Base-by-base conservation (phyloP, 2,329 filamentous ascomycete genomes). In the Monilinia aucupariae region DNA sequence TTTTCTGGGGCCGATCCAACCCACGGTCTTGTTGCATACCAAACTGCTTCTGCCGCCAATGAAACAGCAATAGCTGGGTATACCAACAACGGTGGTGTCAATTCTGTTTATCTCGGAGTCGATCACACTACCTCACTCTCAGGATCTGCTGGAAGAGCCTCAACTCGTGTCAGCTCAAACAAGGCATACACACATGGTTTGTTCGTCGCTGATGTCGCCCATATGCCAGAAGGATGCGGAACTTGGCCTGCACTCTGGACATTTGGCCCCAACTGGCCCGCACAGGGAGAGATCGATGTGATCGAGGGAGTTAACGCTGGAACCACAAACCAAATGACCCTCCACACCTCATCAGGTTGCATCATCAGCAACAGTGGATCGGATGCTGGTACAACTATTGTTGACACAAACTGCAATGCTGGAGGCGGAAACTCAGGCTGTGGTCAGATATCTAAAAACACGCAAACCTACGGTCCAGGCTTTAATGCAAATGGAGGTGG, bases 221-320 rank as follows among this genome's bases (percentile, higher is more conserved):
- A 86, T 67, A 86, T 86, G 82, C 84, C 84, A 6, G 78, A 76
- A 13, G 77, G 78, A 9, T 87, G 84, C 66, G 84, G 84, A 6
- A 78, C 79, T 13, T 87, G 84, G 84, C 84, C 84, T 32, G 83
- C 84, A 12, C 84, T 83, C 71, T 81, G 76, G 72, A 70, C 67
- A 4, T 73, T 90, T 41, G 89, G 88, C n/a, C 78, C 80, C n/a
- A 58, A 61, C 71, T 92, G 90, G 90, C 90, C 90, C 1, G 73
- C 73, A 45, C 78, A 79, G 10, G 89, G 89, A 52, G 90, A 92
- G 76, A 89, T 93, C 70, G 90, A 93, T 74, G 88, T 92, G 70
- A 84, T 92, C 68, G 89, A 92, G 77, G 88, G 88, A 48, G 87
- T 91, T 64, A 90, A 91, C 77, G 76, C 78, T 27, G 81, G 85